Percentiles rank a stretch among this genome's conserved stretches.
These are phyloP conservation scores for Fragilariopsis cylindrus DNA, from an alignment of 108 stramenopile species.

Conservation along the genomic window DNA sequence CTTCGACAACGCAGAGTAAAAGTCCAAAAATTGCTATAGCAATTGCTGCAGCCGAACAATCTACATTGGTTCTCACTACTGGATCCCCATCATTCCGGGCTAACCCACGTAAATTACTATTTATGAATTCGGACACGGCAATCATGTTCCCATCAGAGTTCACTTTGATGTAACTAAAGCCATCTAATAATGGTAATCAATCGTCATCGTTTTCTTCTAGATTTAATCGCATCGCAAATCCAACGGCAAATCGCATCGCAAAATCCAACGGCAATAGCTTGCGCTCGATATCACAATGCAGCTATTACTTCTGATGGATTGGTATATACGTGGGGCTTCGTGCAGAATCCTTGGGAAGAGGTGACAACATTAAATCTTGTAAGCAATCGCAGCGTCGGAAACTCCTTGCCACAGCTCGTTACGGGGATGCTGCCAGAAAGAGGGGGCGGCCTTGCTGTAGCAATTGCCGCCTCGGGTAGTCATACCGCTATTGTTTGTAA, in stretches of 20 bases:
- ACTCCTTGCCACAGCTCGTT: constrained; percentile 71
- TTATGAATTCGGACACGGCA: constrained; percentile 86
- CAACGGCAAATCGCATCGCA: constrained; percentile 21
- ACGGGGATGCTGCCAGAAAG: constrained; percentile 78
- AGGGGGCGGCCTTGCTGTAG: constrained; percentile 78
- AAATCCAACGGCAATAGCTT: constrained; percentile 80
- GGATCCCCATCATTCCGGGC: constrained; percentile 37
- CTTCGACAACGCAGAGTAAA: not conserved
- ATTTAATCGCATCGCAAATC: not conserved
- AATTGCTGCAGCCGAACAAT: constrained; percentile 79
- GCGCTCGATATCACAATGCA: constrained; percentile 80
- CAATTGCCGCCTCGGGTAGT: constrained; percentile 74
- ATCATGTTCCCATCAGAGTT: constrained; percentile 65
- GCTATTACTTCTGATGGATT: constrained; percentile 85
- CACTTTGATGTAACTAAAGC: constrained; percentile 41
- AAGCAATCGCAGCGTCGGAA: constrained; percentile 19
- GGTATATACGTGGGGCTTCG: constrained; percentile 92
- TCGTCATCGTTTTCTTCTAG: not conserved
- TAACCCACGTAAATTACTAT: constrained; percentile 66
- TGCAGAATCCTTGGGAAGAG: constrained; percentile 61
- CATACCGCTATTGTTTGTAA: constrained; percentile 77
- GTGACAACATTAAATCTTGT: not conserved
- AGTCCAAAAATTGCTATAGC: constrained; percentile 56
- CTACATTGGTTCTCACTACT: constrained; percentile 64
- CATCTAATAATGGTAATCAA: not conserved